Evolutionary conservation across 495 filamentous ascomycete species (phyloP), one percentile per base, ranked within the genome.

Genomic region (Hypoxylon perforatum): DNA sequence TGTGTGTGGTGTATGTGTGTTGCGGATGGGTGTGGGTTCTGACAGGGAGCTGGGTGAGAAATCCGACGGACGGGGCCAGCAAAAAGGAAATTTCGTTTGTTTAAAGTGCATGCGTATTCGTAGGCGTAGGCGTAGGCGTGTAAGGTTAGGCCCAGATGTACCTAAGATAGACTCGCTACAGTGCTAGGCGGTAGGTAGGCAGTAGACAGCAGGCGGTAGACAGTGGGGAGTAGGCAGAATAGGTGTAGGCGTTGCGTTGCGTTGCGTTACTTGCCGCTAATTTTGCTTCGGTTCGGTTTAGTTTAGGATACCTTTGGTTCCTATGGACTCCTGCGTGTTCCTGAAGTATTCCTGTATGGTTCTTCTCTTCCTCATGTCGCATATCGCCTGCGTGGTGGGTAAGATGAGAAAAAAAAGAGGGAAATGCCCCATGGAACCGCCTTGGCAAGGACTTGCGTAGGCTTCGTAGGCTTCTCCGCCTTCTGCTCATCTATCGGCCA

Each of bases 401-500:
- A 55, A 60, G 49, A 55, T 45, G 35, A 44, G 21, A n/a, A 45
- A 55, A 50, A 47, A 49, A 46, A 45, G 39, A 61, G 38, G 44
- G 25, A 61, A 64, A 35, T 33, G 30, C 8, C n/a, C 17, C 21
- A 19, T 45, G 33, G 44, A 12, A 61, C 45, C 33, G 48, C 45
- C 49, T 49, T 45, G 12, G 45, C 21, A 57, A 39, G n/a, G 64
- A 57, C 60, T 49, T 67, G 64, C 66, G 66, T 65, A 65, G 55
- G 66, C 66, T 69, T 42, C 65, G 59, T 69, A 69, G 59, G 54
- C 59, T 64, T 69, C 66, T 69, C 66, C 66, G 66, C 66, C 66
- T 50, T 30, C 35, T 47, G 41, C 48, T 33, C 33, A 6, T 41
- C 35, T 18, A 41, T 22, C 9, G 44, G 30, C 36, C 52, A 15